A percentile compares a stretch with the other conserved stretches of the same genome.
Evolutionary conservation across 805 yeast genomes (phyloP).

Genomic region (Ogataea pini): DNA sequence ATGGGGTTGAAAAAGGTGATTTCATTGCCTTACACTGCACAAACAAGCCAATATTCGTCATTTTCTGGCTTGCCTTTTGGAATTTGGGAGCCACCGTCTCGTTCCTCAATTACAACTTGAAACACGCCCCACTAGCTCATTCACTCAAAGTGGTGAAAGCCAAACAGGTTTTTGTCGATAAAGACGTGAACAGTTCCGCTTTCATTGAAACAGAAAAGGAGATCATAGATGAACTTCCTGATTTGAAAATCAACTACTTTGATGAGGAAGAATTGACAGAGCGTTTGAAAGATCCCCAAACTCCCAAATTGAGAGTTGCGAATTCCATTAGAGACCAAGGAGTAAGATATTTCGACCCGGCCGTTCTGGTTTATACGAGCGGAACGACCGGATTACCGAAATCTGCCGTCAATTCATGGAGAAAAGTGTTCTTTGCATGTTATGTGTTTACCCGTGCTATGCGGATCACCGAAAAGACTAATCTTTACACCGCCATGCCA

Average conservation of each 20-base stretch:
- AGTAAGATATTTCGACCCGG: conserved; percentile 60
- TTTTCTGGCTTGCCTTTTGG: conserved; percentile 87
- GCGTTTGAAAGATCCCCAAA: conserved; percentile 23
- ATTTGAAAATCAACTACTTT: conserved; percentile 20
- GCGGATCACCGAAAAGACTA: conserved; percentile 53
- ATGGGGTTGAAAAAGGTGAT: conserved; percentile 65
- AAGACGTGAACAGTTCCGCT: conserved; percentile 53
- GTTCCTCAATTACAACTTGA: conserved; percentile 77
- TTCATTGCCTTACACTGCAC: conserved; percentile 74
- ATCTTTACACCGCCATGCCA: conserved; percentile 90
- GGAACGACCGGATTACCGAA: conserved; percentile 96
- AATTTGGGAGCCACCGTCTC: conserved; percentile 89
- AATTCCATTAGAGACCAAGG: conserved; percentile 58
- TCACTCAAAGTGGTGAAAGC: conserved; percentile 72
- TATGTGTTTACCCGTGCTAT: conserved; percentile 68
- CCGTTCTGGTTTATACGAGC: conserved; percentile 80
- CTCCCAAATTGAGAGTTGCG: conserved; percentile 54
- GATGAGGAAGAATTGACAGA: conserved; percentile 22
- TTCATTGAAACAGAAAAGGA: conserved; percentile 45
- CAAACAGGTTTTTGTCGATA: conserved; percentile 69
- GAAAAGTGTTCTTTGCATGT: conserved; percentile 74
- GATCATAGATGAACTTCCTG: conserved; percentile 39
- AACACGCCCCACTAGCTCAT: conserved; percentile 74
- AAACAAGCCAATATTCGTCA: conserved; percentile 79
- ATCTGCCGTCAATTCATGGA: conserved; percentile 92